These are phyloP conservation scores for Porphyra umbilicalis DNA, from an alignment of 31 red algal genomes.

Conservation along the genomic window DNA sequence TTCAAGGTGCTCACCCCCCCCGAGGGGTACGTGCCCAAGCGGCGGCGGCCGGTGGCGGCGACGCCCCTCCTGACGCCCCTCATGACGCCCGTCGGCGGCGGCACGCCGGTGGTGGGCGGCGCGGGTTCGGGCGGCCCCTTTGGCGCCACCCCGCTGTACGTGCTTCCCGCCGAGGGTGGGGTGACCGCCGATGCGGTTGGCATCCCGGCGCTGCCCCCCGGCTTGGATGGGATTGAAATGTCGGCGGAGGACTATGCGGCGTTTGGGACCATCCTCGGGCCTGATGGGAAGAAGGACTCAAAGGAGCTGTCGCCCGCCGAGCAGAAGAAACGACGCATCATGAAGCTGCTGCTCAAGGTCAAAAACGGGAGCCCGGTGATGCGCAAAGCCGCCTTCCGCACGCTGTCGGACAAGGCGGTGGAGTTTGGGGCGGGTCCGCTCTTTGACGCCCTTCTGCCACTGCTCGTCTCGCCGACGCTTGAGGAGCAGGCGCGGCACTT, in stretches of 20 bases:
- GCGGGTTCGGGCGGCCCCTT: neutral
- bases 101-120: neutral
- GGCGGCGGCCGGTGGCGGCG: conserved; percentile 6
- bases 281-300: conserved; percentile 39
- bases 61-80: conserved; percentile 49
- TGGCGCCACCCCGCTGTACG: conserved; percentile 50
- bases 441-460: conserved; percentile 72
- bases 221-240: conserved; percentile 73
- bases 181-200: conserved; percentile 39
- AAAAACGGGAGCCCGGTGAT: conserved; percentile 83
- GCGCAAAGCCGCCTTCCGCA: conserved; percentile 72
- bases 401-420: conserved; percentile 70
- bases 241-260: conserved; percentile 83
- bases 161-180: conserved; percentile 52
- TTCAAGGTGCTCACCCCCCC: conserved; percentile 81
- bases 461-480: conserved; percentile 77
- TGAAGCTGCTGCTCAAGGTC: conserved; percentile 85
- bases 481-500: conserved; percentile 92
- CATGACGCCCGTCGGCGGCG: conserved; percentile 22
- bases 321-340: conserved; percentile 59
- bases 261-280: conserved; percentile 63
- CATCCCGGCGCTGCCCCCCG: conserved; percentile 50
- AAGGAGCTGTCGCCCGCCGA: conserved; percentile 52
- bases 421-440: conserved; percentile 77
- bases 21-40: conserved; percentile 47